Percentiles rank a stretch among this genome's conserved stretches.
Evolutionary conservation across 2,329 filamentous ascomycete genomes (phyloP).

Genomic region (Trichoderma aggressivum): DNA sequence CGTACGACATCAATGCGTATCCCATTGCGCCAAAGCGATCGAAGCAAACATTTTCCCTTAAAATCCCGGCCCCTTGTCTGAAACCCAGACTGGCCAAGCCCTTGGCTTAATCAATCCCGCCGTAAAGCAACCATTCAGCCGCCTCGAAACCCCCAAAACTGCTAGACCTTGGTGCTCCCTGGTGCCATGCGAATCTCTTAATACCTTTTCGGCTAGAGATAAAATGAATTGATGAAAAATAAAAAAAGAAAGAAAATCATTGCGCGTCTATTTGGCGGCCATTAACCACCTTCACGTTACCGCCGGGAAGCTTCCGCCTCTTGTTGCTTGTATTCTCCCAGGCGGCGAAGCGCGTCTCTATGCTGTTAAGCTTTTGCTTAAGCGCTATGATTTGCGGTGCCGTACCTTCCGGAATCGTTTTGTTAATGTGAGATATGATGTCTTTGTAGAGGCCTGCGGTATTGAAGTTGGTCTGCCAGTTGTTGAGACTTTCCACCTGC

Average conservation of each 20-base stretch:
- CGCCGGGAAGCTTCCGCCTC: slow-evolving; percentile 12
- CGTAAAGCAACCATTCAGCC: background rate
- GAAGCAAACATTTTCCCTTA: background rate
- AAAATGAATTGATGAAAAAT: too few species aligned
- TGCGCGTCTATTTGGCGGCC: background rate
- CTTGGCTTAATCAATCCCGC: background rate
- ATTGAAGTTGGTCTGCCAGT: slow-evolving; percentile 48
- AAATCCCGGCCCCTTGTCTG: background rate
- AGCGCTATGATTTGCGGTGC: slow-evolving; percentile 24
- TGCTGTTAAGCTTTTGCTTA: background rate
- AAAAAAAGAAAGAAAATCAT: background rate
- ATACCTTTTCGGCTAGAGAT: background rate
- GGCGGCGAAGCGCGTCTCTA: background rate
- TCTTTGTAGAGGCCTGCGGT: slow-evolving; percentile 41
- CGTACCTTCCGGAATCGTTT: slow-evolving; percentile 23
- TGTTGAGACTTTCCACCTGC: slow-evolving; percentile 38
- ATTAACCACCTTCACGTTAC: background rate
- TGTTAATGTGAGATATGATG: slow-evolving; percentile 39
- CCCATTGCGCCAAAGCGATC: background rate
- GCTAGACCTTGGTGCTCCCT: background rate
- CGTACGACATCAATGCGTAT: background rate
- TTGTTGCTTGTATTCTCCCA: background rate
- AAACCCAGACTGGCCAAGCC: background rate
- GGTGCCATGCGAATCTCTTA: background rate
- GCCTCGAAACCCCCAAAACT: background rate